Evolutionary conservation across 805 yeast species (phyloP).

Genomic region (Starmerella stellata): DNA sequence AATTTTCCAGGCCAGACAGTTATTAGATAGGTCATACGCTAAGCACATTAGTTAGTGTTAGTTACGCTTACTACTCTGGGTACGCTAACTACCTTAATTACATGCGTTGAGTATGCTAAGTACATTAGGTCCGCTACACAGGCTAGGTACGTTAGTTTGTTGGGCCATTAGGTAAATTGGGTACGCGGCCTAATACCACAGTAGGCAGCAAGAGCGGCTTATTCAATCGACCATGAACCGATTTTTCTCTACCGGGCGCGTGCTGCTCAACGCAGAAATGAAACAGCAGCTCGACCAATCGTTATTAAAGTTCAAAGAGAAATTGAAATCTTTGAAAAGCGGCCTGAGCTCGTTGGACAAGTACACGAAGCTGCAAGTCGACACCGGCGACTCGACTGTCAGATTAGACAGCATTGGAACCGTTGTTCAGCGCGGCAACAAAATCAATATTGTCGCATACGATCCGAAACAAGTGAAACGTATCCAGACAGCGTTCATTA

Average conservation of each 20-base stretch:
- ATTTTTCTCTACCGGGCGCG: not conserved
- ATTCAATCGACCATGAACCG: not conserved
- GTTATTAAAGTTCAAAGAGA: conserved; percentile 29
- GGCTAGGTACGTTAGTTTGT: no score
- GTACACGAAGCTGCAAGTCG: conserved; percentile 42
- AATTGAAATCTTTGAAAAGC: conserved; percentile 42
- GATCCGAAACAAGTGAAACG: conserved; percentile 60
- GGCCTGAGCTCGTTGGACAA: conserved; percentile 48
- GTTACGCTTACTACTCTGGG: no score
- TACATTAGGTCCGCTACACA: no score
- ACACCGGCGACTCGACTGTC: conserved; percentile 29
- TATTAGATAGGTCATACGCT: no score
- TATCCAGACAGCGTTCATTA: conserved; percentile 52
- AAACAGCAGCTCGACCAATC: conserved; percentile 8
- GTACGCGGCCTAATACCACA: no score
- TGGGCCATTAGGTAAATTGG: no score
- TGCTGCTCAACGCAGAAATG: conserved; percentile 3
- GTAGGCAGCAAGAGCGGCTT: not conserved
- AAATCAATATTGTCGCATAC: conserved; percentile 52
- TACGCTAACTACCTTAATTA: no score
- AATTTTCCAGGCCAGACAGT: no score
- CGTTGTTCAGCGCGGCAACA: conserved; percentile 21
- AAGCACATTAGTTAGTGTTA: no score
- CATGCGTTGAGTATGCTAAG: no score
- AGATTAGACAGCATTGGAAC: conserved; percentile 31